Conservation (phyloP, 2,329 filamentous ascomycete genomes). For the Lasiodiplodia citricola region DNA sequence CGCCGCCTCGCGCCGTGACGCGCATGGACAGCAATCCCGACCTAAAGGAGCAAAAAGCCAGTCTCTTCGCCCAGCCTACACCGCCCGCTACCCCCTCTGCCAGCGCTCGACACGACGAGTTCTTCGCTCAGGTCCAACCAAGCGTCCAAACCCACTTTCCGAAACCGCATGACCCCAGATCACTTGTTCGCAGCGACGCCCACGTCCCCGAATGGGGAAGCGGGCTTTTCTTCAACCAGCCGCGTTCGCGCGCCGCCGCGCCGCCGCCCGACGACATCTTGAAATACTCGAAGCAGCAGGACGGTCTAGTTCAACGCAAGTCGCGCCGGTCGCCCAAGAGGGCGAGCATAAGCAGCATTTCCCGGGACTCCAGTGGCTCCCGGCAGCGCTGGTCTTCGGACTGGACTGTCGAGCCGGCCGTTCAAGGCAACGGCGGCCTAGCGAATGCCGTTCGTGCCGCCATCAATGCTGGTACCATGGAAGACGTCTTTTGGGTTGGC, state of each 20-base stretch:
- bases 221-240: conserved; percentile 67
- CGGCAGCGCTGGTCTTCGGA: conserved; percentile 72
- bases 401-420: conserved; percentile 82
- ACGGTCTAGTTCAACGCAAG: conserved; percentile 37
- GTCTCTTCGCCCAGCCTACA: conserved; percentile 45
- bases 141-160: conserved; percentile 61
- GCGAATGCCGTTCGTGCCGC: conserved; percentile 86
- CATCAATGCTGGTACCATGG: conserved; percentile 68
- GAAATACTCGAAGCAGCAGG: conserved; percentile 63
- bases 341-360: conserved; percentile 25
- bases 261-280: conserved; percentile 78
- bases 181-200: conserved; percentile 73
- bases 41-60: conserved; percentile 41
- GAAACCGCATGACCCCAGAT: conserved; percentile 53
- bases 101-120: conserved; percentile 47
- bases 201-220: conserved; percentile 78
- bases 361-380: conserved; percentile 37
- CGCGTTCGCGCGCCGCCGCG: conserved; percentile 73
- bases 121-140: conserved; percentile 51
- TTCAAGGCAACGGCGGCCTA: conserved; percentile 91
- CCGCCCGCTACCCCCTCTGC: conserved; percentile 50
- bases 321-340: conserved; percentile 33
- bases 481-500: conserved; percentile 87
- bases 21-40: conserved; percentile 54
- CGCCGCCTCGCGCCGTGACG: conserved; percentile 38